Evolutionary conservation across 1,284 basidiomycete species (phyloP).

Genomic region (Sporisorium exsertum): DNA sequence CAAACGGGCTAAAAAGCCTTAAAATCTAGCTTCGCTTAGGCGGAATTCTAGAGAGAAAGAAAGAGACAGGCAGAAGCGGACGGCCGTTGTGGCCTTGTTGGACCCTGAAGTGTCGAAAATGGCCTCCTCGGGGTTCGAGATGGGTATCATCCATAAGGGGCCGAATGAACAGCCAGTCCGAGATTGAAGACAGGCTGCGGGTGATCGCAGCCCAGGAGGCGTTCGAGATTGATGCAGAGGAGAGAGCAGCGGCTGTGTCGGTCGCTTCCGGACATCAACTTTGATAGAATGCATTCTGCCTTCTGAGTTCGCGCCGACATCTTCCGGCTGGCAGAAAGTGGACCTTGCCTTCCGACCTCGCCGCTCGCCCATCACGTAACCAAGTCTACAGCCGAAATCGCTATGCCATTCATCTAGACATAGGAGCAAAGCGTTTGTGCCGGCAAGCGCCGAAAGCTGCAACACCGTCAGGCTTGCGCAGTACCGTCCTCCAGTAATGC

Average conservation of each 20-base stretch:
- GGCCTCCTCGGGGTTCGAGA: not conserved
- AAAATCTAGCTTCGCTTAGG: constrained; percentile 5
- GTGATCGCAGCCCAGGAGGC: not conserved
- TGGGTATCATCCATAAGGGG: not conserved
- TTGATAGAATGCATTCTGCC: not conserved
- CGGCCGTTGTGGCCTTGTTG: not conserved
- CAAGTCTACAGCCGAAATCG: too few relatives aligned
- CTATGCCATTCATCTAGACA: too few relatives aligned
- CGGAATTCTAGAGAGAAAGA: not conserved
- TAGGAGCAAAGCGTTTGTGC: too few relatives aligned
- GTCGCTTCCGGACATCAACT: constrained; percentile 7
- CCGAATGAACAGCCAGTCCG: not conserved
- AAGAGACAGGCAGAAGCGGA: not conserved
- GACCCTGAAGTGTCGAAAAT: constrained; percentile 9
- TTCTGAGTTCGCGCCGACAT: not conserved
- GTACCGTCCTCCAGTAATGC: too few relatives aligned
- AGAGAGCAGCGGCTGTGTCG: not conserved
- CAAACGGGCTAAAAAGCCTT: not conserved
- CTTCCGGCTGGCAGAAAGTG: not conserved
- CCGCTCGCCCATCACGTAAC: too few relatives aligned
- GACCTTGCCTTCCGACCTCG: not conserved
- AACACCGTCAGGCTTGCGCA: too few relatives aligned
- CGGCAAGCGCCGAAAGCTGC: too few relatives aligned
- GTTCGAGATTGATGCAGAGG: not conserved
- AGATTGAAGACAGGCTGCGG: too few relatives aligned